Evolutionary conservation across 805 yeast genomes (phyloP).

Genomic region (Kuraishia capsulata): DNA sequence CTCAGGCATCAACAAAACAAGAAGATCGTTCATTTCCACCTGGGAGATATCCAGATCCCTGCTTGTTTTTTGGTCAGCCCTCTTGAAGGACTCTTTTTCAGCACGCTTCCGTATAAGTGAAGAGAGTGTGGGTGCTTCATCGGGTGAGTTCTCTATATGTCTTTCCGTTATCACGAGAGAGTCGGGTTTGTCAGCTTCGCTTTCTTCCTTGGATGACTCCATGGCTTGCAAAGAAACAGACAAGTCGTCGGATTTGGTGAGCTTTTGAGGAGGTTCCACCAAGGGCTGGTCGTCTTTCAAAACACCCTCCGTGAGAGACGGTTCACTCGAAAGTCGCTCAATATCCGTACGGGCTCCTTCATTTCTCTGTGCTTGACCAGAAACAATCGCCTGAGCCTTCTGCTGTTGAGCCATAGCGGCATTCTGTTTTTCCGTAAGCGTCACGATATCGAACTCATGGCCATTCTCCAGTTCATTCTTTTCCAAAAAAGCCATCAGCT

Average conservation of each 20-base stretch:
- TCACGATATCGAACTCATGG: constrained; percentile 24
- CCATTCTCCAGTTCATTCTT: constrained; percentile 44
- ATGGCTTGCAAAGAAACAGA: not conserved
- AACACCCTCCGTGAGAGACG: not conserved
- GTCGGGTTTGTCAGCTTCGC: not conserved
- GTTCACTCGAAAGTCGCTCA: not conserved
- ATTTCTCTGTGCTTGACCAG: not conserved
- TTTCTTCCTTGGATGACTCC: not conserved
- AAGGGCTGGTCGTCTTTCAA: no score
- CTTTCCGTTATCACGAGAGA: constrained; percentile 6
- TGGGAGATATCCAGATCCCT: constrained; percentile 25
- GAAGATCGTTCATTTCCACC: constrained; percentile 32
- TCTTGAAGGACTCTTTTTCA: constrained; percentile 11
- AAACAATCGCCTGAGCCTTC: constrained; percentile 9
- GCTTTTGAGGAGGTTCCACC: not conserved
- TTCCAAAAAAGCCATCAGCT: constrained; percentile 34
- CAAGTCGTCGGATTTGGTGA: not conserved
- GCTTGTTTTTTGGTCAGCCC: constrained; percentile 17
- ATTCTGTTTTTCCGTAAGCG: constrained; percentile 21
- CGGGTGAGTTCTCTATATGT: constrained; percentile 10
- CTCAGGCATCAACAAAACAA: constrained; percentile 40
- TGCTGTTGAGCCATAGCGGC: not conserved
- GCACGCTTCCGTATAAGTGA: constrained; percentile 19
- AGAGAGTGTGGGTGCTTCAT: constrained; percentile 18
- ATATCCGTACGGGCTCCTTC: not conserved